phyloP scores from a whole-genome alignment of 2,329 filamentous ascomycete genomes.

The Allantophomopsis cytisporea region DNA sequence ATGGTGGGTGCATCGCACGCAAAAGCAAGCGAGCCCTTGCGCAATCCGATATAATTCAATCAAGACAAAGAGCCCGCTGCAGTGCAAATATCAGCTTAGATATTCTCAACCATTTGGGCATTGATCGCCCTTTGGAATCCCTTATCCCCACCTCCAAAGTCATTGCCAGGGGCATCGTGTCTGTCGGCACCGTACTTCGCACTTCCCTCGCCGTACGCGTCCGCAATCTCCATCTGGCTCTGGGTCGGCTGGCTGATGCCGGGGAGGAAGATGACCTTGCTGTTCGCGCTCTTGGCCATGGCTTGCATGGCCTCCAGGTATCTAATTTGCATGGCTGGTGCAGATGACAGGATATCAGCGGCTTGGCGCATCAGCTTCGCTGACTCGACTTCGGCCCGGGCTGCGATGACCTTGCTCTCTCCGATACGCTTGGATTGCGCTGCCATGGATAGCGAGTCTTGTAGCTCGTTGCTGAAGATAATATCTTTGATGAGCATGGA shows the following conservation, averaged over 20 bases:
- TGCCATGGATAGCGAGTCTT: conserved; percentile 95
- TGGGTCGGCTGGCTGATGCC: conserved; percentile 49
- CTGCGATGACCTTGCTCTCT: conserved; percentile 96
- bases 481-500: conserved; percentile 99
- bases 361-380: conserved; percentile 90
- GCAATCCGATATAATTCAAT: too few species aligned
- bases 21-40: too few species aligned
- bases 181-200: conserved; percentile 29
- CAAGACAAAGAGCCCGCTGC: too few species aligned
- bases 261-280: conserved; percentile 77
- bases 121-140: conserved; percentile 74
- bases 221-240: conserved; percentile 31
- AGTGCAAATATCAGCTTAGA: conserved; percentile 32
- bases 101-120: conserved; percentile 71
- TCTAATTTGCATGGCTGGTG: conserved; percentile 94
- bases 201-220: conserved; percentile 39
- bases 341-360: conserved; percentile 81
- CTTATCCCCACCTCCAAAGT: conserved; percentile 37
- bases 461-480: conserved; percentile 88
- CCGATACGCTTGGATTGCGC: conserved; percentile 97
- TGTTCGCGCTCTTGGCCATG: conserved; percentile 90
- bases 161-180: conserved; percentile 20
- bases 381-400: conserved; percentile 90
- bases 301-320: conserved; percentile 98
- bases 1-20: too few species aligned